Percentiles rank a stretch among this genome's conserved stretches.
Conservation (phyloP, 1,139 yeast species). For the Debaryomyces psychrophilus region DNA sequence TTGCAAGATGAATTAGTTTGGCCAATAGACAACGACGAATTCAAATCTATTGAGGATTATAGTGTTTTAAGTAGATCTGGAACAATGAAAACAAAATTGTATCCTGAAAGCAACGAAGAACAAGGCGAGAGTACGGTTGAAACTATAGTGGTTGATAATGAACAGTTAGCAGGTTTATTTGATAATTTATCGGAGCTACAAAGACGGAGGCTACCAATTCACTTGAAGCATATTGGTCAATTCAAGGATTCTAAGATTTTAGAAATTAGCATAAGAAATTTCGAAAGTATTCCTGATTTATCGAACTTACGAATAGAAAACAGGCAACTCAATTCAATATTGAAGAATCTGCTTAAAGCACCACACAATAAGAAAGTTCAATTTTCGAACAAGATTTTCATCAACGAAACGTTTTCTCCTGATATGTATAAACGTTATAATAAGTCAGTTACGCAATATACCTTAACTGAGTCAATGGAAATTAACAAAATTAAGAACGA, state of each 20-base stretch:
- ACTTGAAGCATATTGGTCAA: conserved; percentile 43
- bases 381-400: conserved; percentile 47
- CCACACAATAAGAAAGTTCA: conserved; percentile 30
- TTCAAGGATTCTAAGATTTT: conserved; percentile 40
- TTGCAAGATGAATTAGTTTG: conserved; percentile 37
- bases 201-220: conserved; percentile 38
- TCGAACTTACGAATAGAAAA: conserved; percentile 3
- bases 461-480: conserved; percentile 49
- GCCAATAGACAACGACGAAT: conserved; percentile 28
- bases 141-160: conserved; percentile 28
- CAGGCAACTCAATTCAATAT: conserved; percentile 5
- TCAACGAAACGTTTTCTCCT: conserved; percentile 54
- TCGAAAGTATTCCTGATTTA: conserved; percentile 28
- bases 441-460: conserved; percentile 54
- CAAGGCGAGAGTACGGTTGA: conserved; percentile 15
- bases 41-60: conserved; percentile 13
- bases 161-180: conserved; percentile 35
- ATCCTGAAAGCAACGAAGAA: conserved; percentile 4
- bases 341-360: conserved; percentile 6
- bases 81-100: conserved; percentile 3
- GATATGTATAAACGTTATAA: conserved; percentile 54
- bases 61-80: conserved; percentile 9
- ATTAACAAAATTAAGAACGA: conserved; percentile 53
- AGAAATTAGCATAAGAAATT: conserved; percentile 36
- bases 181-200: conserved; percentile 31